These are phyloP conservation scores for Musa balbisiana DNA, from an alignment of 202 grass and related monocot genomes.

Conservation along the genomic window DNA sequence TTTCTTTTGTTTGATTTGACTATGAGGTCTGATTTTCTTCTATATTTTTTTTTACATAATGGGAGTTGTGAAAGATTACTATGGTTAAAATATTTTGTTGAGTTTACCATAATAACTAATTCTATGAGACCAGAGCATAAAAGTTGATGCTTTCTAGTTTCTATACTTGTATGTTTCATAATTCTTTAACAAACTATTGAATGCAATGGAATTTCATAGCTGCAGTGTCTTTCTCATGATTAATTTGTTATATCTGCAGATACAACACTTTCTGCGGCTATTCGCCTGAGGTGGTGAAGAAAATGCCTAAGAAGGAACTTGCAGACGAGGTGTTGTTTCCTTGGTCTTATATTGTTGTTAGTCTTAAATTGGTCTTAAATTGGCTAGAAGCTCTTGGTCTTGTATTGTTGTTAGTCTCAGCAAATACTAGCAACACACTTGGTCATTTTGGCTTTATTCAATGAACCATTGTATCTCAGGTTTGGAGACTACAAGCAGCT, in stretches of 20 bases:
- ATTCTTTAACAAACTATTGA: no score
- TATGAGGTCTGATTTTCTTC: no score
- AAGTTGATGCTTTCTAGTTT: no score
- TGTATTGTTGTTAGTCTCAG: background rate
- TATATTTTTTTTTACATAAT: no score
- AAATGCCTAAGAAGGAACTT: constrained; percentile 64
- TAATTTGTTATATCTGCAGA: constrained; percentile 23
- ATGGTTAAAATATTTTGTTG: no score
- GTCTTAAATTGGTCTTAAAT: background rate
- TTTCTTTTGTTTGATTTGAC: no score
- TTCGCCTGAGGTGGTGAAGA: constrained; percentile 58
- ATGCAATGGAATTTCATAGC: no score
- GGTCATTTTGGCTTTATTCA: constrained; percentile 10
- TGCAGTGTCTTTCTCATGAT: background rate
- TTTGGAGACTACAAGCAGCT: constrained; percentile 57
- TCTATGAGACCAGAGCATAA: no score
- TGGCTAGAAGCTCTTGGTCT: no score
- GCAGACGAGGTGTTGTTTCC: constrained; percentile 39
- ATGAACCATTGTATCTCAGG: constrained; percentile 30
- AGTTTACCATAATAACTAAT: no score
- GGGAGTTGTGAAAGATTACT: no score
- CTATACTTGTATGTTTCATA: no score
- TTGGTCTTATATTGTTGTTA: background rate
- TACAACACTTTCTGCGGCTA: constrained; percentile 65
- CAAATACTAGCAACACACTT: background rate